Evolutionary conservation across 495 filamentous ascomycete genomes (phyloP), one percentile per base, ranked within the genome.

Genomic region (Aspergillus nidulans): DNA sequence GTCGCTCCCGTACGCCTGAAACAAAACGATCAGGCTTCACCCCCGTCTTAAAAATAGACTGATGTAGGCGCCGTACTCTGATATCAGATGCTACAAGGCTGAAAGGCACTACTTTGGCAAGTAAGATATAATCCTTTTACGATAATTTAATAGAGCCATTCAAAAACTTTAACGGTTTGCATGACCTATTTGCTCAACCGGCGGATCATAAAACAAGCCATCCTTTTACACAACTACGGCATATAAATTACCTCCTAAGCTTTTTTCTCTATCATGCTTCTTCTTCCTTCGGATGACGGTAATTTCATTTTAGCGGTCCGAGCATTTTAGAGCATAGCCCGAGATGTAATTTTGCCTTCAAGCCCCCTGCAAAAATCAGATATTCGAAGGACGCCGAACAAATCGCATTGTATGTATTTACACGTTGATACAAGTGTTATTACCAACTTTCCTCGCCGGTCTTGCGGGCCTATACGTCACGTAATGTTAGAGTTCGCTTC

Each of bases 391-490:
- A 68, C 64, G 70, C 66, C 66, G 56, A 63, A 58, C 49, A 59
- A 68, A 65, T 68, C 66, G 60, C 66, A 67, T 64, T 71, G 68
- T 70, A 75, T 72, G 71, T 77, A 75, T 74, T 70, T 72, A 72
- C 69, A 73, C 54, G 59, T 56, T 55, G 41, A 63, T 62, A 54
- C 43, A 64, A 60, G 50, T 44, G 39, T 41, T 59, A 68, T 74
- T 59, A 77, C 73, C 70, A 74, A 53, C 67, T 69, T 44, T 73
- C 72, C 60, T 75, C 70, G 21, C 64, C 66, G 51, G 68, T 38
- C 56, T 76, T 77, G 58, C 69, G 73, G 48, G 75, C 71, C 75
- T 77, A 58, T n/a, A 49, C 7, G 9, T 7, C 18, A 60, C 9
- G 38, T n/a, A n/a, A n/a, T n/a, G n/a, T 28, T 40, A 30, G 49